Evolutionary conservation across 2,329 filamentous ascomycete species (phyloP), one percentile per base, ranked within the genome.

Genomic region (Calonectria pauciramosa): DNA sequence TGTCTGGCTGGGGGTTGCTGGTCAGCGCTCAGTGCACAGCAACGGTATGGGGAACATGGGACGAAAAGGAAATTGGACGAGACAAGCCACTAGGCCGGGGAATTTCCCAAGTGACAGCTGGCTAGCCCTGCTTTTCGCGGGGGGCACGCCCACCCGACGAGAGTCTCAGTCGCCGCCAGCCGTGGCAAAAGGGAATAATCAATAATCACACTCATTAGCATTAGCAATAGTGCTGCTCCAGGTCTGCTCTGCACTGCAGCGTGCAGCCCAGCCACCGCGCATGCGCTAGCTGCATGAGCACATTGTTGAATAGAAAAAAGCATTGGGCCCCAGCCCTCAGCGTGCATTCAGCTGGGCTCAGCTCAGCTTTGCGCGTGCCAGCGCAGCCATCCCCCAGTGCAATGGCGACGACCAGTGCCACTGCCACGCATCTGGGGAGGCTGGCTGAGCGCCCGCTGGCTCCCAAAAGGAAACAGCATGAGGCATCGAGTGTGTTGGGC

Each of bases 1-100:
- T 70, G 92, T 92, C 86, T 91, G 89, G 82, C 92, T 93, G 83
- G 71, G 79, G 80, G 75, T 77, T 80, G 76, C 79, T 75, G 76
- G 78, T 82, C 75, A 81, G 77, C 79, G 76, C 74, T 75, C 75
- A 71, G 69, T 72, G 70, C 71, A 76, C 65, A 49, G 69, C 74
- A 73, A 77, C 60, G 67, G 63, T 68, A 79, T 79, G 71, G 75
- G 75, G 77, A 72, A 73, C 30, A 79, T 79, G 75, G 76, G 76
- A 81, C 73, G 69, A 78, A 79, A 80, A 73, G 79, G 79, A 81
- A 77, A 79, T 81, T 80, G 74, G 72, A 73, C 71, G 71, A 80
- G 68, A 74, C 74, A 74, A 80, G 76, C 79, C 77, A 79, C 74
- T 74, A 34, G 68, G 74, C 72, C 47, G 38, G 66, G 60, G 38